Percentiles rank a stretch among this genome's conserved stretches.
Evolutionary conservation across 1,284 basidiomycete species (phyloP).

Genomic region (Schizophyllum amplum): DNA sequence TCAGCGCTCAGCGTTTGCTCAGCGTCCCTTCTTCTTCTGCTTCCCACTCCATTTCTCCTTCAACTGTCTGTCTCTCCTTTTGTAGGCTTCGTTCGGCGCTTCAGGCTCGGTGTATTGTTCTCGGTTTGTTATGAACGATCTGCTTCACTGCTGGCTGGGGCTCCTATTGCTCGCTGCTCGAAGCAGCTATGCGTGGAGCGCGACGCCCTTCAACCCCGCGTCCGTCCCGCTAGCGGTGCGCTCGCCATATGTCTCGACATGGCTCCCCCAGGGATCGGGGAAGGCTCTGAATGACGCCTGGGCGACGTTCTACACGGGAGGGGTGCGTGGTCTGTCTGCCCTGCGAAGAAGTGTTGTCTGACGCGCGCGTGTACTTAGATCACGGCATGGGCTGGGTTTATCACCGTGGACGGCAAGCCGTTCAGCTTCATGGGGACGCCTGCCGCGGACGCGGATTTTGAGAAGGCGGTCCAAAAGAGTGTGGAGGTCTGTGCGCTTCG

Average conservation of each 20-base stretch:
- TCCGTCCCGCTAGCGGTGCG: slow-evolving; percentile 54
- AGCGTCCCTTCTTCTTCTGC: no score
- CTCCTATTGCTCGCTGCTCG: not conserved
- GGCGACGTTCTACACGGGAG: slow-evolving; percentile 45
- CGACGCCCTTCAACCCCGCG: slow-evolving; percentile 50
- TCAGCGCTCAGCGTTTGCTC: no score
- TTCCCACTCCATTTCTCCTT: no score
- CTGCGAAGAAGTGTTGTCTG: not conserved
- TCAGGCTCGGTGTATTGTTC: no score
- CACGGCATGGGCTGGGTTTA: slow-evolving; percentile 47
- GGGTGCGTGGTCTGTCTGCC: slow-evolving; percentile 13
- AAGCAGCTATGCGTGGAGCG: slow-evolving; percentile 34
- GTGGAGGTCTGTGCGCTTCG: slow-evolving; percentile 2
- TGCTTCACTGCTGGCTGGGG: not conserved
- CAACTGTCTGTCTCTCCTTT: no score
- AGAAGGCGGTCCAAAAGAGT: slow-evolving; percentile 9
- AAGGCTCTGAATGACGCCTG: slow-evolving; percentile 39
- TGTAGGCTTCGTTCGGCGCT: no score
- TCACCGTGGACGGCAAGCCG: slow-evolving; percentile 39
- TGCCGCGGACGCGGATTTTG: not conserved
- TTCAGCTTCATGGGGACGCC: slow-evolving; percentile 39
- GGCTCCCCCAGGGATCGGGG: slow-evolving; percentile 42
- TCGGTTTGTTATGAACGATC: not conserved
- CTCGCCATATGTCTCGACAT: slow-evolving; percentile 55
- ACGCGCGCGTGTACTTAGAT: slow-evolving; percentile 21